phyloP scores from a whole-genome alignment of 169 alveolate species.

The Cryptosporidium baileyi region DNA sequence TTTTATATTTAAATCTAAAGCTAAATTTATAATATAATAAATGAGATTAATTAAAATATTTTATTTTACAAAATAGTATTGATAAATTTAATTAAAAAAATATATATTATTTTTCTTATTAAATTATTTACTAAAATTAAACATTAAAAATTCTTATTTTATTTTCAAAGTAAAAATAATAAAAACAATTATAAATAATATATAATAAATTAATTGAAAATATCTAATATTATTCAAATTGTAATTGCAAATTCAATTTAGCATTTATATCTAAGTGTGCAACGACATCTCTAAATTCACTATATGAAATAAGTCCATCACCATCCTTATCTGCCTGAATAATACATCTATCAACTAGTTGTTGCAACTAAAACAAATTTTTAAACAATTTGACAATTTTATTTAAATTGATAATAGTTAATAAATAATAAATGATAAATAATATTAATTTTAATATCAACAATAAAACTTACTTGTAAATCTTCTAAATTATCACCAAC shows the following conservation, averaged over 20 bases:
- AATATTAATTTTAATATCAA: neutral
- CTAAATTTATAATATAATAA: no score
- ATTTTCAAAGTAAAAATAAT: no score
- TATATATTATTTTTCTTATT: no score
- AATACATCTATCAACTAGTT: constrained; percentile 95
- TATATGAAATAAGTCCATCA: constrained; percentile 96
- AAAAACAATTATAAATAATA: no score
- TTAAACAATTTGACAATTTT: neutral
- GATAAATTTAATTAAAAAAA: no score
- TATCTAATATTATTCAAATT: constrained; percentile 14
- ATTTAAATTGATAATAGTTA: neutral
- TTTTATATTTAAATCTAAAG: no score
- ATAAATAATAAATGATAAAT: neutral
- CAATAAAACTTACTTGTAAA: constrained; percentile 82
- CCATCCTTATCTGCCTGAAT: constrained; percentile 96
- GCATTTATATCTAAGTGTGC: constrained; percentile 82
- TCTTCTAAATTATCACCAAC: constrained; percentile 96
- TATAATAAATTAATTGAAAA: neutral
- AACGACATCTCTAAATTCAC: constrained; percentile 90
- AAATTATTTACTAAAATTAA: no score
- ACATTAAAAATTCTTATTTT: no score
- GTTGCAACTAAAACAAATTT: constrained; percentile 84
- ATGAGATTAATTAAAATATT: neutral
- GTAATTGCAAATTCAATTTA: constrained; percentile 79
- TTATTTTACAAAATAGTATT: neutral